These are phyloP conservation scores for Priceomyces fermenticarens DNA, from an alignment of 805 yeast genomes.

Conservation along the genomic window DNA sequence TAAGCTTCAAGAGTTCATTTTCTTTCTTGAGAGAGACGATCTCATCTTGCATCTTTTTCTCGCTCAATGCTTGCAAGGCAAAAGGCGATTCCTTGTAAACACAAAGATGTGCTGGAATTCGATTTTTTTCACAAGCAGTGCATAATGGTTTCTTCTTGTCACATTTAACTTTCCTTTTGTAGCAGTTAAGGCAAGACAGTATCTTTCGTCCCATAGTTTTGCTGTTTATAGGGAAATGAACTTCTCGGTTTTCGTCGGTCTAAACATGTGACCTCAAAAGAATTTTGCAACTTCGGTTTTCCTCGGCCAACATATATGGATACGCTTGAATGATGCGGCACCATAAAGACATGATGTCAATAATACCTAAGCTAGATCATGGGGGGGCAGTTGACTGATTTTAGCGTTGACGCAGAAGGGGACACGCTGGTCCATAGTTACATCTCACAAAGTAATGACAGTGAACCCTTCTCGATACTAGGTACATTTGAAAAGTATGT, in stretches of 20 bases:
- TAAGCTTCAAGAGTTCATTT: not conserved
- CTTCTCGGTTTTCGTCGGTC: too few relatives aligned
- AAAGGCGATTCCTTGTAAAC: not conserved
- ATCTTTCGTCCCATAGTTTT: not conserved
- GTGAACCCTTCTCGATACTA: conserved; percentile 48
- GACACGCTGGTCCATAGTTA: too few relatives aligned
- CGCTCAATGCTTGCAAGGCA: not conserved
- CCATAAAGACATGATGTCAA: too few relatives aligned
- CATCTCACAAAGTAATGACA: too few relatives aligned
- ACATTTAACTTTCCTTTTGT: conserved; percentile 30
- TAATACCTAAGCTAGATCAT: too few relatives aligned
- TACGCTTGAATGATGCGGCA: too few relatives aligned
- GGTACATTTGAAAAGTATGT: conserved; percentile 35
- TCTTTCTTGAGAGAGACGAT: not conserved
- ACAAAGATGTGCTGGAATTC: conserved; percentile 1
- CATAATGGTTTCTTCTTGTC: conserved; percentile 16
- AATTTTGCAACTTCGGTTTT: too few relatives aligned
- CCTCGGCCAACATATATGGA: too few relatives aligned
- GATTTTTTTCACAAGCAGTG: not conserved
- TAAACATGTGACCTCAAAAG: too few relatives aligned
- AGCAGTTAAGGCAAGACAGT: conserved; percentile 30
- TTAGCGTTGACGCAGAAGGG: too few relatives aligned
- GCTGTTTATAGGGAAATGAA: too few relatives aligned
- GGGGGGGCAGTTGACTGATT: too few relatives aligned
- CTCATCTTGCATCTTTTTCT: not conserved